Evolutionary conservation across 2,329 filamentous ascomycete species (phyloP).

Genomic region (Parascedosporium putredinis): DNA sequence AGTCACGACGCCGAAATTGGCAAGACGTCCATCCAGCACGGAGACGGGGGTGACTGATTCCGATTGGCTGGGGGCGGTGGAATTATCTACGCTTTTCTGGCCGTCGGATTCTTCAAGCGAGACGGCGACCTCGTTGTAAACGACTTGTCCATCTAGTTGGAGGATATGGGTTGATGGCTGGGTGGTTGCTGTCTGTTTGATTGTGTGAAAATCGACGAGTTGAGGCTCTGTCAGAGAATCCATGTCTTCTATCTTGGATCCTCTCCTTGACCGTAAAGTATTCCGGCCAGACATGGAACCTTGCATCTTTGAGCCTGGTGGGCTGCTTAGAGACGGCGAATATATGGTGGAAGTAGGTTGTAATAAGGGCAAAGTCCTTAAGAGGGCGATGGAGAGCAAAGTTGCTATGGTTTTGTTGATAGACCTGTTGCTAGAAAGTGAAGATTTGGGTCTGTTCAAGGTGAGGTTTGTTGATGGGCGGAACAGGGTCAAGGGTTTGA

Average conservation of each 20-base stretch:
- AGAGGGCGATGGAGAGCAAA: no score
- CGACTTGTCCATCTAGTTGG: background rate
- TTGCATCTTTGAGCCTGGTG: background rate
- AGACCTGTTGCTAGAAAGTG: no score
- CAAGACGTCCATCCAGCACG: conserved; percentile 29
- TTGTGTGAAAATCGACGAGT: background rate
- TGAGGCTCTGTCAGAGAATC: background rate
- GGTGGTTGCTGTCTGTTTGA: background rate
- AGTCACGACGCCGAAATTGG: conserved; percentile 68
- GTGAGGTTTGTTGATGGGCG: no score
- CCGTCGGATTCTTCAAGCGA: background rate
- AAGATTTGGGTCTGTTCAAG: no score
- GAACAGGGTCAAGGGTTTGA: no score
- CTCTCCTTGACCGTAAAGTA: background rate
- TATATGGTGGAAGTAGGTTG: no score
- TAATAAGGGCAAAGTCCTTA: no score
- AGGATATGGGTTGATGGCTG: background rate
- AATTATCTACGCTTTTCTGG: background rate
- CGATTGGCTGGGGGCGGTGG: background rate
- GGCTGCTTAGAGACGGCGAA: background rate
- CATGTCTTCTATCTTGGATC: background rate
- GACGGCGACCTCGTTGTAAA: background rate
- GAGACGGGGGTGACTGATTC: background rate
- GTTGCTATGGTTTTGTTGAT: no score
- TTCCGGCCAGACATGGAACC: background rate